A percentile compares a stretch with the other conserved stretches of the same genome.
Evolutionary conservation across 2,329 filamentous ascomycete genomes (phyloP).

Genomic region (Chrysoporthe deuterocubensis): DNA sequence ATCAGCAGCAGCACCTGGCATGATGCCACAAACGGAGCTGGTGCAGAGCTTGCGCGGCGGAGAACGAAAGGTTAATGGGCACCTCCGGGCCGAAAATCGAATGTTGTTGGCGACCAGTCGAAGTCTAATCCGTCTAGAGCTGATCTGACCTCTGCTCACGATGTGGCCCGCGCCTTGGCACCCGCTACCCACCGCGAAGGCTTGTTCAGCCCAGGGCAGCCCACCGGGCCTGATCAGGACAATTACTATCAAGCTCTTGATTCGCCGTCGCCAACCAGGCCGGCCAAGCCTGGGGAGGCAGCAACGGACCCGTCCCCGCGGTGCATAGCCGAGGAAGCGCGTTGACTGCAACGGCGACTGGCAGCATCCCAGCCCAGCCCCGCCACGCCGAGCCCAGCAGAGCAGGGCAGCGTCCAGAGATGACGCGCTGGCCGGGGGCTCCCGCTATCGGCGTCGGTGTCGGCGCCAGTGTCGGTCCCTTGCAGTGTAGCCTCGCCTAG

Average conservation of each 20-base stretch:
- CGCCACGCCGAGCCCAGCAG: not conserved
- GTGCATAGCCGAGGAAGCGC: slow-evolving; percentile 13
- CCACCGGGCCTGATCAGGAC: not conserved
- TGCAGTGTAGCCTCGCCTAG: not conserved
- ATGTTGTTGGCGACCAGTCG: slow-evolving; percentile 8
- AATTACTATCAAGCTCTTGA: too few relatives aligned
- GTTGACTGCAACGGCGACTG: too few relatives aligned
- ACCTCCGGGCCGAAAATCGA: slow-evolving; percentile 15
- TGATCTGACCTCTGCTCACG: slow-evolving; percentile 12
- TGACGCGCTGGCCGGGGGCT: slow-evolving; percentile 3
- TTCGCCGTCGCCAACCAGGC: too few relatives aligned
- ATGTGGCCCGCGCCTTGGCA: not conserved
- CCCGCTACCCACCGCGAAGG: not conserved
- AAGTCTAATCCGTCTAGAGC: slow-evolving; percentile 4
- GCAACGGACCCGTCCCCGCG: slow-evolving; percentile 9
- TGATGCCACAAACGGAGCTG: slow-evolving; percentile 24
- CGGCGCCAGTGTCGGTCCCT: not conserved
- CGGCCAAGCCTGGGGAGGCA: too few relatives aligned
- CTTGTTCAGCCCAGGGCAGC: not conserved
- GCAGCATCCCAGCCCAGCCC: too few relatives aligned
- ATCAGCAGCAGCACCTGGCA: slow-evolving; percentile 9
- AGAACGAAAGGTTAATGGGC: slow-evolving; percentile 15
- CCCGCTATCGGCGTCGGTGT: slow-evolving; percentile 3
- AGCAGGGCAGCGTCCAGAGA: not conserved
- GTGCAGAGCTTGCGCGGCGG: slow-evolving; percentile 3